Base-by-base conservation (phyloP, 306 rosid genomes). In the Geum urbanum region DNA sequence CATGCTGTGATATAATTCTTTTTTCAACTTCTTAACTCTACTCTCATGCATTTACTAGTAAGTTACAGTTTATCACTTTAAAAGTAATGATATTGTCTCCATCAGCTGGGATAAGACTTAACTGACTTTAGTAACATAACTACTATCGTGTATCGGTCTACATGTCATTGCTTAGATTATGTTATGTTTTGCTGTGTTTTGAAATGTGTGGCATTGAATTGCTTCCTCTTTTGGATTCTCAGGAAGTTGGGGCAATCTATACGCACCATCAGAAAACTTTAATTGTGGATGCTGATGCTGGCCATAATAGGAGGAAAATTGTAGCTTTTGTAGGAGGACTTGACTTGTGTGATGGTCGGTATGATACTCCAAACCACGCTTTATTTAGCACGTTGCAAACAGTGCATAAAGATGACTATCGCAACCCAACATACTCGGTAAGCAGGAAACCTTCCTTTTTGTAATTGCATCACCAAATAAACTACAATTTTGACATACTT, bases 201-300 rank as follows among this genome's bases (percentile, higher is more conserved):
- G 52, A 3, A 63, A 71, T 16, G 66, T 75, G 62, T 47, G 67
- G 45, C 64, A 10, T 70, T 64, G 39, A 56, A 48, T 56, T 73
- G 72, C 50, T 81, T 39, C 66, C 58, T 79, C 14, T 63, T 71
- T 73, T 74, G 18, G 64, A 65, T 63, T 74, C 62, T 74, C 90
- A 94, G 99, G 97, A 94, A 86, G 94, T 87, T 41, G 97, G 73
- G 77, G 86, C 99, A 27, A 94, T 94, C 56, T 94, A 94, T 79
- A 91, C 99, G 5, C 99, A 94, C 85, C 99, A 91, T 86, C 99
- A 94, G 85, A 94, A 94, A 85, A 94, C 95, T 40, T 91, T 94
- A 32, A 89, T 91, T 61, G 97, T 91, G 70, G 99, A 94, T 73
- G 89, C 96, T 76, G 96, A 87, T 72, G 92, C 97, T 74, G 99